Conservation (phyloP, 192 early-diverging fungal genomes). For the Powellomyces hirtus region DNA sequence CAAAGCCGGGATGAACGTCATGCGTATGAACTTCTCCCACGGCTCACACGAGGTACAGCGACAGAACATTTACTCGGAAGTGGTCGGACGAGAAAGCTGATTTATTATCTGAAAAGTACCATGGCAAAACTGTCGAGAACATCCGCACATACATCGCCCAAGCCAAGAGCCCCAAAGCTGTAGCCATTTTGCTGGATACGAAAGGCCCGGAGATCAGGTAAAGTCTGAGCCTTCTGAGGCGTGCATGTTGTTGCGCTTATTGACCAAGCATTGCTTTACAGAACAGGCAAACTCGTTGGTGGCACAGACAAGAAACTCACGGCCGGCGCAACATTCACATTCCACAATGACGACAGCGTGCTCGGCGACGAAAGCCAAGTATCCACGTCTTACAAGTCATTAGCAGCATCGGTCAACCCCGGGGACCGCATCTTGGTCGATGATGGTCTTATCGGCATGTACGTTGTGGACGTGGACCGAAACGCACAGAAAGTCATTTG, state of each 20-base stretch:
- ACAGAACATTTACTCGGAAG: background rate
- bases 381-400: constrained; percentile 47
- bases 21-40: constrained; percentile 60
- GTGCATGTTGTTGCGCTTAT: background rate
- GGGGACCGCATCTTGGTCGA: constrained; percentile 54
- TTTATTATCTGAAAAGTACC: constrained; percentile 37
- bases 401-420: constrained; percentile 35
- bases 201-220: constrained; percentile 58
- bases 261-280: background rate
- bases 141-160: constrained; percentile 36
- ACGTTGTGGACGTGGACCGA: constrained; percentile 31
- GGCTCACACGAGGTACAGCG: constrained; percentile 46
- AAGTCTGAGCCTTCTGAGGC: background rate
- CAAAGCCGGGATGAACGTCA: constrained; percentile 54
- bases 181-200: constrained; percentile 57
- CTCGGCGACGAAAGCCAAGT: constrained; percentile 52
- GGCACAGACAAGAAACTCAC: constrained; percentile 40
- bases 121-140: constrained; percentile 47
- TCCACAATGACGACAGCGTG: constrained; percentile 50
- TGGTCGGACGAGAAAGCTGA: background rate
- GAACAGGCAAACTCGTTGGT: constrained; percentile 54
- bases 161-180: constrained; percentile 36
- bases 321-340: constrained; percentile 43
- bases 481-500: constrained; percentile 39
- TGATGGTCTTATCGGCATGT: constrained; percentile 54